Evolutionary conservation across 345 rosid genomes (phyloP).

Genomic region (Erodium maritimum): DNA sequence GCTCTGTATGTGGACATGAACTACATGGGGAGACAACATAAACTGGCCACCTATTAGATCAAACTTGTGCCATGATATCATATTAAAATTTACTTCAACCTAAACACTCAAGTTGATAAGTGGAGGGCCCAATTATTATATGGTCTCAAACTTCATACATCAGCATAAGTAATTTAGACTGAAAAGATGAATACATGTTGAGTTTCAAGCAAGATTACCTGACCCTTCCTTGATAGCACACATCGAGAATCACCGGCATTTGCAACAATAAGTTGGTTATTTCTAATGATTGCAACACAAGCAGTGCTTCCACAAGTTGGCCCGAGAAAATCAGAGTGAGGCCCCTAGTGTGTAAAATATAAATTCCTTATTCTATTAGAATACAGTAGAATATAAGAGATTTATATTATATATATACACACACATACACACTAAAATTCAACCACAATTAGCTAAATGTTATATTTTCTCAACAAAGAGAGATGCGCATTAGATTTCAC

Average conservation of each 20-base stretch:
- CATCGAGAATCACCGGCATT: constrained; percentile 98
- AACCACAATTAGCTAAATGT: not conserved
- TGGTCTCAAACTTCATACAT: too few species aligned
- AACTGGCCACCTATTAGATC: too few species aligned
- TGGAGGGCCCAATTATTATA: too few species aligned
- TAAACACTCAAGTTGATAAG: too few species aligned
- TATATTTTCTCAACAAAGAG: not conserved
- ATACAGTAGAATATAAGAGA: not conserved
- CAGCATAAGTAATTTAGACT: not conserved
- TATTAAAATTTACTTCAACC: not conserved
- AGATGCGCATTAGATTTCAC: not conserved
- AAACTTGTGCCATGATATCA: too few species aligned
- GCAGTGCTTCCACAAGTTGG: constrained; percentile 88
- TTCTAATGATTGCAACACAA: constrained; percentile 66
- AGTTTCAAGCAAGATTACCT: constrained; percentile 35
- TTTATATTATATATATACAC: too few species aligned
- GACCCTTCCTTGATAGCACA: constrained; percentile 85
- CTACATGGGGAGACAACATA: too few species aligned
- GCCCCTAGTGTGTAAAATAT: constrained; percentile 39
- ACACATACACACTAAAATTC: too few species aligned
- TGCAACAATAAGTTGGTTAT: constrained; percentile 64
- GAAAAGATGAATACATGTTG: not conserved
- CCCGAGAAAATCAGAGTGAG: constrained; percentile 90
- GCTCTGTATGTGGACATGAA: too few species aligned
- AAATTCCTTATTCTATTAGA: not conserved